A percentile compares a stretch with the other conserved stretches of the same genome.
Evolutionary conservation across 176 grass and related monocot species (phyloP).

Genomic region (Aechmea fasciata): DNA sequence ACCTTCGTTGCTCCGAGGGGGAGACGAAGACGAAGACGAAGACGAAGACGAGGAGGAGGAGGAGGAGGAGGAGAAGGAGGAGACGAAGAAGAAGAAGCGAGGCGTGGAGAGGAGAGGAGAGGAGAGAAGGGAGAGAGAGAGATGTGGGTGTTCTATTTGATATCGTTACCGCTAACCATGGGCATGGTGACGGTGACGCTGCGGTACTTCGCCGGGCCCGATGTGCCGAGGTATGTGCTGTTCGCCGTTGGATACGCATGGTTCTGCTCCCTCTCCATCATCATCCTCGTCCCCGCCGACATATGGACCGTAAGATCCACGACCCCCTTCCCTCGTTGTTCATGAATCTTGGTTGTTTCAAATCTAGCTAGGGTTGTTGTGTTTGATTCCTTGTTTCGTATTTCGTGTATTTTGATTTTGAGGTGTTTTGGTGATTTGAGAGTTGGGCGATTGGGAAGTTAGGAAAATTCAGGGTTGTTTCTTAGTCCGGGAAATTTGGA

Average conservation of each 20-base stretch:
- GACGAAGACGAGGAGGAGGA: not conserved
- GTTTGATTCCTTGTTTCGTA: not conserved
- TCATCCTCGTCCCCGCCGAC: conserved; percentile 98
- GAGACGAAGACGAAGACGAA: not conserved
- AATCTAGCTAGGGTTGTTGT: not conserved
- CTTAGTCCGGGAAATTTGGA: not conserved
- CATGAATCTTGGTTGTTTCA: not conserved
- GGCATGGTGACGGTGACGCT: conserved; percentile 93
- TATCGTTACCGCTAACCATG: conserved; percentile 92
- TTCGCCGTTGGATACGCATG: conserved; percentile 95
- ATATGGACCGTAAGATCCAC: conserved; percentile 91
- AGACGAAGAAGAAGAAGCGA: not conserved
- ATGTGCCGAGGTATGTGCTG: conserved; percentile 74
- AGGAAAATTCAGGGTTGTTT: not conserved
- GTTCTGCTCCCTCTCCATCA: conserved; percentile 98
- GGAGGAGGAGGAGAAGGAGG: too few relatives aligned
- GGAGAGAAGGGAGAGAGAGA: not conserved
- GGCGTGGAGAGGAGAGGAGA: not conserved
- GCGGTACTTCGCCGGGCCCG: conserved; percentile 94
- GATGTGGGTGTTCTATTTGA: conserved; percentile 99
- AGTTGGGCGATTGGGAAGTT: not conserved
- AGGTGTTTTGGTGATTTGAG: too few relatives aligned
- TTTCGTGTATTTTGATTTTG: not conserved
- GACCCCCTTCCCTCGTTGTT: not conserved
- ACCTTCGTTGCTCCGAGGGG: not conserved